Conservation (phyloP, 306 rosid genomes). For the Prunus kanzakura region DNA sequence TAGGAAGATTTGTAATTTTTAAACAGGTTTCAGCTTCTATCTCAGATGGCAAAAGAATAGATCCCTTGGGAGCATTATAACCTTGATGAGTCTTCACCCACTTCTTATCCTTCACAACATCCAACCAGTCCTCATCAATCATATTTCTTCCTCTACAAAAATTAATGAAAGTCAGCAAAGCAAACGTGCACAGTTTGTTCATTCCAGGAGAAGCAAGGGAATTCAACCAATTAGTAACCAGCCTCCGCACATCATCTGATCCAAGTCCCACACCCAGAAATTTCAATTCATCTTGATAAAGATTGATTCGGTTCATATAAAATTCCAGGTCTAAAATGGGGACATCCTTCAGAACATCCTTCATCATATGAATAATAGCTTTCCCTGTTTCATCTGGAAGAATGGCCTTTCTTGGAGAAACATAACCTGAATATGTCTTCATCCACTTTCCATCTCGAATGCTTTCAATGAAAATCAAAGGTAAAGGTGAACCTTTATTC, state of each 20-base stretch:
- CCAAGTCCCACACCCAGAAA: conserved; percentile 18
- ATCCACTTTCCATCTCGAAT: conserved; percentile 20
- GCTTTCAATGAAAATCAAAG: conserved; percentile 15
- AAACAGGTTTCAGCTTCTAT: conserved; percentile 2
- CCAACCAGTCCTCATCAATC: conserved; percentile 10
- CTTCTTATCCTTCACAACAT: conserved; percentile 20
- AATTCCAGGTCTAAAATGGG: conserved; percentile 8
- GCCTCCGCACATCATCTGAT: conserved; percentile 10
- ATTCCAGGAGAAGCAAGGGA: conserved; percentile 15
- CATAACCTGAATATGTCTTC: conserved; percentile 15
- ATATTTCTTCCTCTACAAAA: background rate
- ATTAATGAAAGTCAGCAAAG: conserved; percentile 13
- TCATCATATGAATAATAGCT: conserved; percentile 5
- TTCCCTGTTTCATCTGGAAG: conserved; percentile 15
- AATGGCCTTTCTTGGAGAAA: conserved; percentile 9
- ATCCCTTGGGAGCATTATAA: conserved; percentile 17
- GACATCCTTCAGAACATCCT: conserved; percentile 17
- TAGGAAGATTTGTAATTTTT: background rate
- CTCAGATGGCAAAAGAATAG: conserved; percentile 11
- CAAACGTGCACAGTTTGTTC: conserved; percentile 5
- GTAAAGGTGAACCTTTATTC: background rate
- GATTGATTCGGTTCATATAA: conserved; percentile 13
- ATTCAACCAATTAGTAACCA: background rate
- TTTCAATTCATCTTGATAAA: conserved; percentile 24
- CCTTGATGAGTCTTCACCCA: conserved; percentile 25